Base-by-base conservation (phyloP, 2,329 filamentous ascomycete species). In the Triangularia verruculosa region DNA sequence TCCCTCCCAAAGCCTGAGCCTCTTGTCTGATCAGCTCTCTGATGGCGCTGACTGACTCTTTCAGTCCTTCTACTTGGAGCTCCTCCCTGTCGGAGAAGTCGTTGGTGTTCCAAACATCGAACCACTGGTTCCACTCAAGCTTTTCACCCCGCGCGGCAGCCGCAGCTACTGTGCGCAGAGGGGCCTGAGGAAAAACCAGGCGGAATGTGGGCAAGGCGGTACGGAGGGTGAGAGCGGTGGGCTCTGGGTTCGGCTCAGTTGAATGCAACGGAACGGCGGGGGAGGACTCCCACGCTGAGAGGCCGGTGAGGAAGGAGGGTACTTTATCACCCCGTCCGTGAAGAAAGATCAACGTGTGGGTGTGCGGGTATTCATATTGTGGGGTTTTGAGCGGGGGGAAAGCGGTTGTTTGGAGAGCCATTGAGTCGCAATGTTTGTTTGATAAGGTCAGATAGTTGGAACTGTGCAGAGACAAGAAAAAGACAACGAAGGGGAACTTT, bases 241-340 rank as follows among this genome's bases (percentile, higher is more conserved):
- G 30, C 5, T 32, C 11, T 32, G 8, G 30, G 5, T 32, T 11
- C 8, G 30, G 13, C 13, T 11, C 30, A 11, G 30, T 6, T 32
- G 30, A 32, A 11, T 6, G 5, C 3, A 11, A 11, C 30, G n/a
- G 43, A n/a, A n/a, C 7, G 20, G 20, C 12, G 20, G 51, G 15
- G 25, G 51, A 54, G 51, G 51, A 54, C 25, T 54, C 51, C 51
- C 51, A 54, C 15, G 51, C 51, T 15, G 51, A 54, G 51, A 54
- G 51, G 22, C 11, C 20, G 20, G 51, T 3, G 51, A 54, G 51
- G 9, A 54, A 54, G 22, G 20, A 25, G 11, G 51, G 51, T 7
- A 54, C 22, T 15, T 24, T 54, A 24, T 54, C 51, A 6, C 25
- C 25, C 4, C 51, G 20, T 15, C 51, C 51, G 51, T 54, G 51